These are phyloP conservation scores for Beauveria sp. DNA, from an alignment of 2,329 filamentous ascomycete genomes.

Conservation along the genomic window DNA sequence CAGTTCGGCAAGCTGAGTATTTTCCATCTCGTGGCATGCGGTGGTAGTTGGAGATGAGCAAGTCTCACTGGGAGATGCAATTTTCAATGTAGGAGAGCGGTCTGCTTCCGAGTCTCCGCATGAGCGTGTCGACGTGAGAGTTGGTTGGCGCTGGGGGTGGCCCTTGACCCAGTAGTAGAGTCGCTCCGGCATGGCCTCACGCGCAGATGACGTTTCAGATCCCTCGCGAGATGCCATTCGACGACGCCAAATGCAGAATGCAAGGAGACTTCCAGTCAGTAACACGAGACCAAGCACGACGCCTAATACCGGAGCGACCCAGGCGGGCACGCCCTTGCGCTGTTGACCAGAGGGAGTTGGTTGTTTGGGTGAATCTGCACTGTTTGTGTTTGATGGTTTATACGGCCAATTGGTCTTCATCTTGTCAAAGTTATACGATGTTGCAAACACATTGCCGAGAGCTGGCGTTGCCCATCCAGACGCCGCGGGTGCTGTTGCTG, in stretches of 20 bases:
- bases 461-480: constrained; percentile 43
- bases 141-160: constrained; percentile 20
- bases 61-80: neutral
- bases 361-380: constrained; percentile 15
- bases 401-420: constrained; percentile 58
- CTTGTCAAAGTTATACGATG: constrained; percentile 46
- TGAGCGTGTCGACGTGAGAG: neutral
- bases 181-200: constrained; percentile 33
- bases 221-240: neutral
- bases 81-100: neutral
- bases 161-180: constrained; percentile 47
- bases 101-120: neutral
- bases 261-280: constrained; percentile 42
- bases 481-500: constrained; percentile 53
- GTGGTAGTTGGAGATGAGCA: neutral
- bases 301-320: constrained; percentile 54
- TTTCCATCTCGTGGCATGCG: constrained; percentile 30
- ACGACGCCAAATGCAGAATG: constrained; percentile 45
- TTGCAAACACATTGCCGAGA: constrained; percentile 46
- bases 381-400: constrained; percentile 14
- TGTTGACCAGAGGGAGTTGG: constrained; percentile 15
- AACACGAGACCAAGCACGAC: constrained; percentile 53
- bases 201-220: neutral
- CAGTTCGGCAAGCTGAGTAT: constrained; percentile 39
- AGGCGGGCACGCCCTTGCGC: constrained; percentile 40